Percentiles rank a stretch among this genome's conserved stretches.
phyloP scores from a whole-genome alignment of 768 basidiomycete species.

The Podaxis sp. region DNA sequence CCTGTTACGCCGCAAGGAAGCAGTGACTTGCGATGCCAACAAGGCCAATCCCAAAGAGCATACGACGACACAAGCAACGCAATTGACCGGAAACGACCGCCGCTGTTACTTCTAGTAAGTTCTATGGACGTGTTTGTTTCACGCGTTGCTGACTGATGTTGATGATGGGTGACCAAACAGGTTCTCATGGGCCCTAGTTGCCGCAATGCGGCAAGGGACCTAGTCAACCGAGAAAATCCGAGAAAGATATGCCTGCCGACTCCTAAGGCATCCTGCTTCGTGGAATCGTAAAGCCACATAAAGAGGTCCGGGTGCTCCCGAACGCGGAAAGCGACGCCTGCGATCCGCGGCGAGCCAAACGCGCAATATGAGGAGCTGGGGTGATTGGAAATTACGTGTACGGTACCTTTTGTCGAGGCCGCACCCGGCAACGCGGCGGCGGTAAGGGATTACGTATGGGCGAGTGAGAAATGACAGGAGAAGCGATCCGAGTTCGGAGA shows the following conservation, averaged over 20 bases:
- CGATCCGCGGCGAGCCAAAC: too few relatives aligned
- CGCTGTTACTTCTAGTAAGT: not conserved
- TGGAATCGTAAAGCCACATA: too few relatives aligned
- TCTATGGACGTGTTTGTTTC: not conserved
- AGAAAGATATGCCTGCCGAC: too few relatives aligned
- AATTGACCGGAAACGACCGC: not conserved
- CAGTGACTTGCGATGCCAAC: not conserved
- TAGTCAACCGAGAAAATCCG: not conserved
- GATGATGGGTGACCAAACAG: not conserved
- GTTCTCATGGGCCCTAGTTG: not conserved
- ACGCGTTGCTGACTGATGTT: not conserved
- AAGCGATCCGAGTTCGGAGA: slow-evolving; percentile 2
- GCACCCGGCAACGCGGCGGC: not conserved
- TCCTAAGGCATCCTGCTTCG: too few relatives aligned
- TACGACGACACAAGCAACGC: not conserved
- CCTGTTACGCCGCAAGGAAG: not conserved
- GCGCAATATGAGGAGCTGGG: not conserved
- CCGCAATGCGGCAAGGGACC: not conserved
- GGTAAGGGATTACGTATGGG: not conserved
- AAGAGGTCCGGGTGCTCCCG: too few relatives aligned
- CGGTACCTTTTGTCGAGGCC: not conserved
- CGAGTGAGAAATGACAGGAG: not conserved
- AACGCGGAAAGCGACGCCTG: too few relatives aligned
- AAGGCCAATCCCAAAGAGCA: not conserved
- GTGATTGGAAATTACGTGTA: not conserved